Conservation (phyloP, 148 eudicot species). For the Drosera capensis region DNA sequence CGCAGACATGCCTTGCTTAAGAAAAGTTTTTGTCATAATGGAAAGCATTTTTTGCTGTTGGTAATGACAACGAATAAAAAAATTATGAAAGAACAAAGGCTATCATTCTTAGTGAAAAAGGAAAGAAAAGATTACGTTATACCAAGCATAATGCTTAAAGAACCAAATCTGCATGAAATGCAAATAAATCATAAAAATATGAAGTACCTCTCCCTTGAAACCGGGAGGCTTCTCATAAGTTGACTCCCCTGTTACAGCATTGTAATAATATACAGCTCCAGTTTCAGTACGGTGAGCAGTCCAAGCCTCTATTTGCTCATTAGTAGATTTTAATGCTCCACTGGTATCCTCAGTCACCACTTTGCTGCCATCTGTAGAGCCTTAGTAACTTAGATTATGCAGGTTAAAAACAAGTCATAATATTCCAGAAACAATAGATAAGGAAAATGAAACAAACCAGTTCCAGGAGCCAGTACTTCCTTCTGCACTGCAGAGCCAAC, state of each 20-base stretch:
- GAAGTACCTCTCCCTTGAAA: conserved; percentile 81
- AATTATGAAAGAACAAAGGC: too few relatives aligned
- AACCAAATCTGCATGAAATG: too few relatives aligned
- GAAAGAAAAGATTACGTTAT: too few relatives aligned
- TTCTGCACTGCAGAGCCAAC: conserved; percentile 22
- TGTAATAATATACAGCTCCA: conserved; percentile 84
- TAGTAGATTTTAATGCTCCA: conserved; percentile 15
- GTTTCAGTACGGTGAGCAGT: conserved; percentile 83
- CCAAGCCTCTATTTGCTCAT: conserved; percentile 60
- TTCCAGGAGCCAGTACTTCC: conserved; percentile 69
- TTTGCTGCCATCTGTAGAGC: conserved; percentile 33
- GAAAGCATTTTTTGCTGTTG: too few relatives aligned
- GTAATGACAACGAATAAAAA: too few relatives aligned
- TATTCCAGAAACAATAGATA: neutral
- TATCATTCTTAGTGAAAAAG: too few relatives aligned
- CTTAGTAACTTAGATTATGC: neutral
- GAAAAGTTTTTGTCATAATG: too few relatives aligned
- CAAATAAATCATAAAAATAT: too few relatives aligned
- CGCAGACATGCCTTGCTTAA: too few relatives aligned
- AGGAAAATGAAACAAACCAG: conserved; percentile 27
- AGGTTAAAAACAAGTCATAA: neutral
- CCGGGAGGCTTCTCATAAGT: conserved; percentile 78
- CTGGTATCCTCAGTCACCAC: conserved; percentile 20
- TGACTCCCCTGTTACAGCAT: conserved; percentile 72
- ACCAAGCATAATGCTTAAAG: too few relatives aligned